phyloP scores from a whole-genome alignment of 345 rosid species.

The Arabis alpina region DNA sequence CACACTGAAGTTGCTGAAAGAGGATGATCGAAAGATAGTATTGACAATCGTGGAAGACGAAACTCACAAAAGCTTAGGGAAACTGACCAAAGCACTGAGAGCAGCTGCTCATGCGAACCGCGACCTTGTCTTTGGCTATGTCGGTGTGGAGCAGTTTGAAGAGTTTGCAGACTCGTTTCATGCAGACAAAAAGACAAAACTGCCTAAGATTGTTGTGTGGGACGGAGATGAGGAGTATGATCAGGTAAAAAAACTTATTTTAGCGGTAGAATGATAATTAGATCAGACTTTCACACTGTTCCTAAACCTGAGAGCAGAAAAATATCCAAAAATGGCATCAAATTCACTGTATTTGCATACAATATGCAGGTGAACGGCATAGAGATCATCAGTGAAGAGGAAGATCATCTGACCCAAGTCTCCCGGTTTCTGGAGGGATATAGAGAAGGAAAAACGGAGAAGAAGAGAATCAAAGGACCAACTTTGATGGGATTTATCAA shows the following conservation, averaged over 20 bases:
- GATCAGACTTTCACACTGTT: neutral
- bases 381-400: conserved; percentile 62
- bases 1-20: conserved; percentile 75
- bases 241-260: conserved; percentile 53
- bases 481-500: conserved; percentile 70
- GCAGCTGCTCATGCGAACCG: conserved; percentile 96
- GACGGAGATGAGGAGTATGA: conserved; percentile 78
- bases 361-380: conserved; percentile 59
- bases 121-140: conserved; percentile 84
- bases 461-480: conserved; percentile 65
- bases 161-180: conserved; percentile 82
- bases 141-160: conserved; percentile 76
- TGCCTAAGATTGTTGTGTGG: conserved; percentile 91
- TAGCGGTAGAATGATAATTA: neutral
- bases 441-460: conserved; percentile 69
- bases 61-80: conserved; percentile 59
- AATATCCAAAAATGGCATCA: neutral
- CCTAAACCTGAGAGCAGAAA: neutral
- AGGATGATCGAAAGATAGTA: conserved; percentile 83
- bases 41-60: conserved; percentile 81
- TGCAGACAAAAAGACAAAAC: conserved; percentile 52
- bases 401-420: conserved; percentile 78
- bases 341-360: neutral
- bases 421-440: conserved; percentile 78
- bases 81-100: conserved; percentile 67